Evolutionary conservation across 169 alveolate genomes (phyloP).

Genomic region (Ichthyophthirius multifiliis): DNA sequence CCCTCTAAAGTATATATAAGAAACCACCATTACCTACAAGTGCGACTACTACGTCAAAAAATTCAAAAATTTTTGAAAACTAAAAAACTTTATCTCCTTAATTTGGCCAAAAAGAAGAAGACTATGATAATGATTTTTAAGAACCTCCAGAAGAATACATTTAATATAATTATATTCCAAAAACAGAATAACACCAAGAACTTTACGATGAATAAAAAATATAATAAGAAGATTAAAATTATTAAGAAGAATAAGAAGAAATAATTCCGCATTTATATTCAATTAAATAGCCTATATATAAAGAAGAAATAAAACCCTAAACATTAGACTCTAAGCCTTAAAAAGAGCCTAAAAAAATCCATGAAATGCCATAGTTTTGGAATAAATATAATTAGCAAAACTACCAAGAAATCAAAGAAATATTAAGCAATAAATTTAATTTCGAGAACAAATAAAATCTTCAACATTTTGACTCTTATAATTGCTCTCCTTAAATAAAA

Average conservation of each 20-base stretch:
- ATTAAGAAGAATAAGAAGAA: not conserved
- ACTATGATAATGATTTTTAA: too few relatives aligned
- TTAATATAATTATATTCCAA: too few relatives aligned
- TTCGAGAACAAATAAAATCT: not conserved
- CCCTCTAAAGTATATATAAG: not conserved
- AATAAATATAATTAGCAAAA: not conserved
- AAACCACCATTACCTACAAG: constrained; percentile 5
- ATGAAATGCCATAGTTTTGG: not conserved
- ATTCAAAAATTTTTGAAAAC: too few relatives aligned
- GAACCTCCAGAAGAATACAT: not conserved
- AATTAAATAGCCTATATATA: not conserved
- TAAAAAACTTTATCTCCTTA: too few relatives aligned
- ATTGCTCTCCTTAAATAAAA: not conserved
- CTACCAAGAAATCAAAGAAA: not conserved
- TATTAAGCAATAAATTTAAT: not conserved
- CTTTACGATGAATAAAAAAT: too few relatives aligned
- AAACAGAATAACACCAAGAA: too few relatives aligned
- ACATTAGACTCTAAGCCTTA: not conserved
- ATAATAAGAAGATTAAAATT: not conserved
- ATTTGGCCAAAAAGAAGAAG: too few relatives aligned
- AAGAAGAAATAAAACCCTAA: not conserved
- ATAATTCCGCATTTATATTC: not conserved
- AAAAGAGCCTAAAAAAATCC: not conserved
- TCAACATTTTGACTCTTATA: not conserved
- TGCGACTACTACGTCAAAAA: too few relatives aligned